Evolutionary conservation across 192 early-diverging fungal species (phyloP), one percentile per base, ranked within the genome.

Genomic region (Backusella macrospora): DNA sequence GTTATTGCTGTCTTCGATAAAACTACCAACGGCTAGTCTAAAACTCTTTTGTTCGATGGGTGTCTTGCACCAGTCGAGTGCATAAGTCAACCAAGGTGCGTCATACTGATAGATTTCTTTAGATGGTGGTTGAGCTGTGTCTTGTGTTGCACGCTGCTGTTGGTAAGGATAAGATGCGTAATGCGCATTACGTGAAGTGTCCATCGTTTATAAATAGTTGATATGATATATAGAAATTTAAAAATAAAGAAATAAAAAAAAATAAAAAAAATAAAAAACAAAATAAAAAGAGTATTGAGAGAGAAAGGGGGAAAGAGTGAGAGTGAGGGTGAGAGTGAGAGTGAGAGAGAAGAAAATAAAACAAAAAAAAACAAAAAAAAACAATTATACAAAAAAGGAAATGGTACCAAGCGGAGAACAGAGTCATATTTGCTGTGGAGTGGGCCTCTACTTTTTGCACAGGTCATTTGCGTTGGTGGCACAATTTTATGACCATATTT

Each of bases 11-110:
- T 90, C 89, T 71, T 93, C 94, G 16, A 90, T 82, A 64, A 93
- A 92, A 76, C 92, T 92, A 67, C 95, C 90, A 37, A 96, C 76
- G 3, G 93, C 95, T 59, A 98, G 83, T 65, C 95, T 84, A 76
- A 96, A 96, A 62, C 90, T 78, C 72, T 82, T 81, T 52, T 87
- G 82, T 49, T 89, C 86, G 1, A 83, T 85, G 8, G 85, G 89
- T 52, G 83, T 83, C 69, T 92, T 90, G 21, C 82, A 91, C 97
- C 97, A 98, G 73, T 93, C 90, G 45, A 98, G 86, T 2, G 89
- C 94, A 80, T 97, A 98, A 7, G 97, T 89, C 1, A 92, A 90
- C 88, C 91, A 96, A 34, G 90, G 86, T 4, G 96, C 92, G 66
- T 85, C 85, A 81, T 94, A 94, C 68, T 92, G 89, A 77, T 92